Conservation (phyloP, 805 yeast species). For the Starmerella roubikii region DNA sequence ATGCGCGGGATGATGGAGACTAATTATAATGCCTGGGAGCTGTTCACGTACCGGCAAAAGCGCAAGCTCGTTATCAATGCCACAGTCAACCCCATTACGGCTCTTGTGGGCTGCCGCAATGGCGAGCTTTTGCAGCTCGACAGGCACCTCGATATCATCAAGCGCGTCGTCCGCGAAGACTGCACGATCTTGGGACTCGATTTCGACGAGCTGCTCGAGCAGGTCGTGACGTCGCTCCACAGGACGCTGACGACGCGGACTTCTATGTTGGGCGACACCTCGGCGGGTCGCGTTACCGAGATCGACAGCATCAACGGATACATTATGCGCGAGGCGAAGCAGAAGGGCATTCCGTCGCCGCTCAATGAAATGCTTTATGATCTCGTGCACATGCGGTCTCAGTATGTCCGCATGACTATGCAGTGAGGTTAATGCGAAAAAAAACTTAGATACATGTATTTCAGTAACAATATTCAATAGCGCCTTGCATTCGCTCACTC, state of each 20-base stretch:
- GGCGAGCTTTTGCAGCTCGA: slow-evolving; percentile 46
- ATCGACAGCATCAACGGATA: slow-evolving; percentile 77
- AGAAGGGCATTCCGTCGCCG: slow-evolving; percentile 33
- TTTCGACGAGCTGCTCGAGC: slow-evolving; percentile 26
- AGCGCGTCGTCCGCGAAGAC: slow-evolving; percentile 34
- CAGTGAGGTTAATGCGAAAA: too few species aligned
- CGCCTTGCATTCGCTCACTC: too few species aligned
- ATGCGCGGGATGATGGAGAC: slow-evolving; percentile 6
- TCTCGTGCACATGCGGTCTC: slow-evolving; percentile 30
- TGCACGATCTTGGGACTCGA: slow-evolving; percentile 26
- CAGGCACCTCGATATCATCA: slow-evolving; percentile 26
- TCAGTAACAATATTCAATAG: too few species aligned
- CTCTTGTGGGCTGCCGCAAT: slow-evolving; percentile 62
- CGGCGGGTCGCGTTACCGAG: slow-evolving; percentile 48
- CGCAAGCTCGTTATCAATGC: slow-evolving; percentile 69
- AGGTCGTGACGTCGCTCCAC: slow-evolving; percentile 31
- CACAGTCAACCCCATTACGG: slow-evolving; percentile 73
- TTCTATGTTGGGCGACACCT: slow-evolving; percentile 59
- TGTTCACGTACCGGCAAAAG: slow-evolving; percentile 45
- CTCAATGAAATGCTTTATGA: slow-evolving; percentile 33
- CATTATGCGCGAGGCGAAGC: slow-evolving; percentile 42
- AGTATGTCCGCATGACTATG: slow-evolving; percentile 8
- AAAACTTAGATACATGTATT: too few species aligned
- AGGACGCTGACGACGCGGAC: slow-evolving; percentile 47
- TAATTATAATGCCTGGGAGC: slow-evolving; percentile 28